Evolutionary conservation across 176 grass and related monocot genomes (phyloP).

Genomic region (Ananas comosus): DNA sequence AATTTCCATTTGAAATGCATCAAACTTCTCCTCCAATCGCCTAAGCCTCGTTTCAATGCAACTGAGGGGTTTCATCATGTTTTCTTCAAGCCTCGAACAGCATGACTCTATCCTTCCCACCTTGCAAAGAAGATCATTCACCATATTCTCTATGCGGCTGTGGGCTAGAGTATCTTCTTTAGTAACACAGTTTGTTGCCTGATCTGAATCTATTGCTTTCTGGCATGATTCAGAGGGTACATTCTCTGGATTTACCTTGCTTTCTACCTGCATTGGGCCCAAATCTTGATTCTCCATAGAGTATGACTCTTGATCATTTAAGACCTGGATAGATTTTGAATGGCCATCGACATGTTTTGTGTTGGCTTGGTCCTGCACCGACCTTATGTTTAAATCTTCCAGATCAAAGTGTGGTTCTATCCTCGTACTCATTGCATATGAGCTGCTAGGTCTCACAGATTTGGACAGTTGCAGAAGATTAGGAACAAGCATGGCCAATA

Average conservation of each 20-base stretch:
- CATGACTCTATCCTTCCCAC: constrained; percentile 67
- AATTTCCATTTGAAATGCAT: constrained; percentile 34
- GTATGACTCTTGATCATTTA: constrained; percentile 15
- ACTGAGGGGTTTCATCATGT: constrained; percentile 54
- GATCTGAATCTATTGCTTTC: constrained; percentile 18
- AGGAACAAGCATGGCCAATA: constrained; percentile 78
- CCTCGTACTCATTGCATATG: constrained; percentile 8
- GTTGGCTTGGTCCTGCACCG: constrained; percentile 14
- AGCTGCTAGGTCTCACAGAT: constrained; percentile 28
- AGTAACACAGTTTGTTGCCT: constrained; percentile 5
- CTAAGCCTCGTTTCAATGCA: constrained; percentile 60
- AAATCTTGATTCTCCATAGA: constrained; percentile 21
- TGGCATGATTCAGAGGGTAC: constrained; percentile 6
- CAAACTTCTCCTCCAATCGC: constrained; percentile 42
- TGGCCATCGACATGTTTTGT: constrained; percentile 16
- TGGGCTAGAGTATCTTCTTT: constrained; percentile 19
- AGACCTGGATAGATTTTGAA: constrained; percentile 17
- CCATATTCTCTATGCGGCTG: constrained; percentile 48
- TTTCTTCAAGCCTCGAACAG: constrained; percentile 63
- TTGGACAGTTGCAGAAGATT: constrained; percentile 65
- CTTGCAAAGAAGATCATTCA: constrained; percentile 67
- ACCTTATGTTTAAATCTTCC: constrained; percentile 13
- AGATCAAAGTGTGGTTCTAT: constrained; percentile 7
- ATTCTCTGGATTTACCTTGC: constrained; percentile 23
- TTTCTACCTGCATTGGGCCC: constrained; percentile 20